A percentile compares a stretch with the other conserved stretches of the same genome.
These are phyloP conservation scores for Vanrija sp. DNA, from an alignment of 1,284 basidiomycete genomes.

Conservation along the genomic window DNA sequence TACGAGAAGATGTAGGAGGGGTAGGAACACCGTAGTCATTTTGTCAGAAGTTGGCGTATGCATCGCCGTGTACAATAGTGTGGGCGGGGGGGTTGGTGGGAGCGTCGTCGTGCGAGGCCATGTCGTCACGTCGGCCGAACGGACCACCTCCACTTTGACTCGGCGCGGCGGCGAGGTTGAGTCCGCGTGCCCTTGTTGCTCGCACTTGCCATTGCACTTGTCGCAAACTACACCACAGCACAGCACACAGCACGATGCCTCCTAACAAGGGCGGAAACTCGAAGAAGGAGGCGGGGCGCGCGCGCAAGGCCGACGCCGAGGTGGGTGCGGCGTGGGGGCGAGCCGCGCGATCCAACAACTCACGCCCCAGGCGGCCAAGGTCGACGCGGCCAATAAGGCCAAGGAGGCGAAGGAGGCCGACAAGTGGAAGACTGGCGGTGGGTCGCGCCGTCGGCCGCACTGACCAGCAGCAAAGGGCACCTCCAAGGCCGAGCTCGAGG, in stretches of 20 bases:
- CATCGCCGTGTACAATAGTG: too few relatives aligned
- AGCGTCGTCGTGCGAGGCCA: too few relatives aligned
- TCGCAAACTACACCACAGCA: background rate
- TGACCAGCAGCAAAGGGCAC: constrained; percentile 38
- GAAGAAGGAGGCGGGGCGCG: constrained; percentile 81
- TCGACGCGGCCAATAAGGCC: constrained; percentile 21
- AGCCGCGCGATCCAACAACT: constrained; percentile 49
- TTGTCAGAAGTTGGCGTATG: too few relatives aligned
- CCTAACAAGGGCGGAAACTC: constrained; percentile 75
- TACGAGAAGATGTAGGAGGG: too few relatives aligned
- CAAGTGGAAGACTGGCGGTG: constrained; percentile 69
- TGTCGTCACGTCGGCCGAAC: too few relatives aligned
- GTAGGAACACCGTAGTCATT: too few relatives aligned
- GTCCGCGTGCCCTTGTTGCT: too few relatives aligned
- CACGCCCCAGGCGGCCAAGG: constrained; percentile 58
- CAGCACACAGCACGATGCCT: constrained; percentile 55
- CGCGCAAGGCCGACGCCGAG: constrained; percentile 92
- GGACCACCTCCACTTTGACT: too few relatives aligned
- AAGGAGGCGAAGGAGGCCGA: constrained; percentile 63
- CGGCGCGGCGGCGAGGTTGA: too few relatives aligned
- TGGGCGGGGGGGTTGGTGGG: too few relatives aligned
- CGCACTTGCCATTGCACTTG: too few relatives aligned
- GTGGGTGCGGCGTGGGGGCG: constrained; percentile 61
- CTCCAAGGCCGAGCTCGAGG: constrained; percentile 50
- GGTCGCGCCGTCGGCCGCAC: constrained; percentile 32